phyloP scores from a whole-genome alignment of 208 protist genomes.

The Trichomonas vaginalis region DNA sequence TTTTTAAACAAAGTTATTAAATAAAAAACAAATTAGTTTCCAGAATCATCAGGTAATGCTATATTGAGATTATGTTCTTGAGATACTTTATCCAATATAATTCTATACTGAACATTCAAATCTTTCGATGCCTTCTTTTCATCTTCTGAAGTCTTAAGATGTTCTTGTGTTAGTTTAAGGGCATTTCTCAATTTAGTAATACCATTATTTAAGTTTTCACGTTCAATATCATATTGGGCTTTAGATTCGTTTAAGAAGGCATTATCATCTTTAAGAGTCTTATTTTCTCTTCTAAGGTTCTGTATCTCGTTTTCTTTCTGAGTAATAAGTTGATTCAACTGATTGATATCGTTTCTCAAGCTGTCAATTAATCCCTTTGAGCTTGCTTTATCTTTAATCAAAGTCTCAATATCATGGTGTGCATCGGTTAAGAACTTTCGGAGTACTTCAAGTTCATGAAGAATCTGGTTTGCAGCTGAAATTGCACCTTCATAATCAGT shows the following conservation, averaged over 20 bases:
- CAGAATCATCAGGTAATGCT: too few species aligned
- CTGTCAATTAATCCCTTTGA: not conserved
- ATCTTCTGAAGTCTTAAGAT: not conserved
- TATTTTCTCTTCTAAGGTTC: not conserved
- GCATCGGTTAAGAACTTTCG: not conserved
- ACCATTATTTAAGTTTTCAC: not conserved
- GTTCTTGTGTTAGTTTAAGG: not conserved
- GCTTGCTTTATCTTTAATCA: not conserved
- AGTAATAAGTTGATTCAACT: not conserved
- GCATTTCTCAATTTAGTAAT: not conserved
- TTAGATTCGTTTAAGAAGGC: not conserved
- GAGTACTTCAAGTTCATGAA: not conserved
- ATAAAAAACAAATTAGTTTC: too few species aligned
- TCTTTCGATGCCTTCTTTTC: not conserved
- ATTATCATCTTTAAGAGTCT: not conserved
- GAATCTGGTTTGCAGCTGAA: not conserved
- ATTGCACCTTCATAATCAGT: not conserved
- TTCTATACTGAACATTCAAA: not conserved
- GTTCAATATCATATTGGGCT: not conserved
- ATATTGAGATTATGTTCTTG: not conserved
- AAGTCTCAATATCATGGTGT: not conserved
- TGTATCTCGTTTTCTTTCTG: not conserved
- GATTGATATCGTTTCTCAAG: not conserved
- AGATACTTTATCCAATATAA: not conserved
- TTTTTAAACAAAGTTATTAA: too few species aligned